These are phyloP conservation scores for Heterobasidion occidentale DNA, from an alignment of 1,284 basidiomycete genomes.

Conservation along the genomic window DNA sequence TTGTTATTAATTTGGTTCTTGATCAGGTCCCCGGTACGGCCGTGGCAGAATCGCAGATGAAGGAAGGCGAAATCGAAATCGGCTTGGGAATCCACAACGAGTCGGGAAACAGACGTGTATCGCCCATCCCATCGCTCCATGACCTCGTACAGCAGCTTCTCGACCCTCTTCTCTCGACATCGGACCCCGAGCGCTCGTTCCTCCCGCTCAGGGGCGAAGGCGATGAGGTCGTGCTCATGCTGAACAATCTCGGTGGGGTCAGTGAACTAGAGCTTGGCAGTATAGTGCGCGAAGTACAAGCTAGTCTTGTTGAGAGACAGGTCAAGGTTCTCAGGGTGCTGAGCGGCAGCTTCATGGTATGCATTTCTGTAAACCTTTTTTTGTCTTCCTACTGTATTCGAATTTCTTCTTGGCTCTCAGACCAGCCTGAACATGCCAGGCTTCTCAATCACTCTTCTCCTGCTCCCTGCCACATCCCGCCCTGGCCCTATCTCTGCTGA, in stretches of 20 bases:
- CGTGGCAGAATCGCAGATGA: constrained; percentile 49
- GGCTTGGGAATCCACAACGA: constrained; percentile 95
- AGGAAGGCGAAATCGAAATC: constrained; percentile 69
- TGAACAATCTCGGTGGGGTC: constrained; percentile 81
- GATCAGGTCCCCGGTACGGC: constrained; percentile 75
- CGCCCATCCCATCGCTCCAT: constrained; percentile 61
- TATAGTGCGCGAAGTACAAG: constrained; percentile 56
- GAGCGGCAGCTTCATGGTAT: constrained; percentile 79
- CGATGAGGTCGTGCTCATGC: constrained; percentile 61
- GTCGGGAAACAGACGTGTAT: constrained; percentile 66
- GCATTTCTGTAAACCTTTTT: constrained; percentile 11
- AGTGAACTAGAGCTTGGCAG: constrained; percentile 81
- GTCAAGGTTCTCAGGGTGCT: constrained; percentile 60
- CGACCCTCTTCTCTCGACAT: constrained; percentile 63
- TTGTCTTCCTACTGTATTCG: constrained; percentile 1
- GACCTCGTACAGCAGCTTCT: constrained; percentile 71
- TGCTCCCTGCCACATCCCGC: constrained; percentile 53
- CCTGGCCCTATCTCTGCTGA: constrained; percentile 27
- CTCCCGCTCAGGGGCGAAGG: constrained; percentile 67
- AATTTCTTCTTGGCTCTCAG: constrained; percentile 25
- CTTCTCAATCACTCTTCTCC: constrained; percentile 83
- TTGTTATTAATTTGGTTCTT: too few relatives aligned
- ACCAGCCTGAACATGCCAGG: constrained; percentile 94
- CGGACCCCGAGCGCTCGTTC: constrained; percentile 81
- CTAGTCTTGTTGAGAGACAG: constrained; percentile 44